Base-by-base conservation (phyloP, 108 stramenopile species). In the Poteriospumella lacustris region DNA sequence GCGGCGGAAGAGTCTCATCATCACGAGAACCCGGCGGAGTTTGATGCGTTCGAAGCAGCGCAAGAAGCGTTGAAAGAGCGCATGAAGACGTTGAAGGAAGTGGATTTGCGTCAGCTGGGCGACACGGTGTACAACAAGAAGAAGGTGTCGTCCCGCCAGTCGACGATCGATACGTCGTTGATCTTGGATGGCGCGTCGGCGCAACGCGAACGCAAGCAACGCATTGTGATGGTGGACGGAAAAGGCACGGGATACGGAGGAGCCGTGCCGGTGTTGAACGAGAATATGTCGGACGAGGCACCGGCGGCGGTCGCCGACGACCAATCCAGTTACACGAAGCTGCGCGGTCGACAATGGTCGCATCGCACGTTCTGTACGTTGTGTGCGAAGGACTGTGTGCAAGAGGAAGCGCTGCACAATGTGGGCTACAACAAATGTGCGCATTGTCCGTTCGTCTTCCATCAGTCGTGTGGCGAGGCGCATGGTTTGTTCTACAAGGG, bases 21-120 rank as follows among this genome's bases (percentile, higher is more conserved):
- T 43, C 15, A 15, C 44, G 44, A 47, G 15, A 15, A 12, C 9
- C 9, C n/a, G 36, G 69, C 12, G 2, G n/a, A 36, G 39, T 19
- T 3, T 3, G 42, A 70, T 43, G 34, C 5, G n/a, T 24, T 43
- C 69, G 69, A 42, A 0, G 42, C 56, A 2, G 24, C 75, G 2
- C 42, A 60, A 38, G 28, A 43, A 36, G 36, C 24, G 3, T 9
- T 64, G 34, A 42, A 28, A 36, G 64, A 42, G 42, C 24, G 43
- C 43, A 42, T 36, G 80, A 42, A 81, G n/a, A 40, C 34, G 1
- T 42, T 85, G 70, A 40, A 76, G 40, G 82, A 85, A 60, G 82
- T 60, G 31, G 84, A 85, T 42, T 29, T 85, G 42, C 26, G 84
- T 29, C 79, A 80, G 41, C 58, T 85, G 43, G 79, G 80, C 1